phyloP scores from a whole-genome alignment of 2,329 filamentous ascomycete species.

The Hirsutella minnesotensis region DNA sequence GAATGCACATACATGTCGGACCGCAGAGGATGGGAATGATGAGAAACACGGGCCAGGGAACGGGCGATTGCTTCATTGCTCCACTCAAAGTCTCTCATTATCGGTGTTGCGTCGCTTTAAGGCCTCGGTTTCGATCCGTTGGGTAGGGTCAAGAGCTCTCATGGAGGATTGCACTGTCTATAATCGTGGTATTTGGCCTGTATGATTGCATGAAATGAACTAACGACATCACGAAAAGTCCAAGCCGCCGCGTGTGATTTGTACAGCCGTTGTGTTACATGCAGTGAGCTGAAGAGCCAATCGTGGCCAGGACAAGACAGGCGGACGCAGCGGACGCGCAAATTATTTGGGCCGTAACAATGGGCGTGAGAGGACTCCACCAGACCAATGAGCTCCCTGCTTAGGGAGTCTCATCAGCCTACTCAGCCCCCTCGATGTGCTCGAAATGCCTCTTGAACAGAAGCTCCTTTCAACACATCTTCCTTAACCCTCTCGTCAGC shows the following conservation, averaged over 20 bases:
- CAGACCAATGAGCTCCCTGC: no score
- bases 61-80: neutral
- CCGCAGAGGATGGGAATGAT: no score
- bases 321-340: no score
- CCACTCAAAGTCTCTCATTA: neutral
- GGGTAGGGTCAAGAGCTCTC: conserved; percentile 6
- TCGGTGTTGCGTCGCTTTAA: neutral
- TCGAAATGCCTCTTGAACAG: conserved; percentile 55
- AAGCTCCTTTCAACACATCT: conserved; percentile 50
- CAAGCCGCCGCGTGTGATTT: neutral
- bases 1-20: no score
- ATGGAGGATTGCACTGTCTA: conserved; percentile 12
- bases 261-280: neutral
- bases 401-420: no score
- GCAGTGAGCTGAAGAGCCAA: no score
- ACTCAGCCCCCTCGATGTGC: conserved; percentile 30
- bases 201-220: conserved; percentile 27
- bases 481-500: conserved; percentile 51
- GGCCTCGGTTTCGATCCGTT: conserved; percentile 4
- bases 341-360: no score
- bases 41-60: no score
- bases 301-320: no score
- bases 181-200: conserved; percentile 10
- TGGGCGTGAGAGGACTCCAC: no score
- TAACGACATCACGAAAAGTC: conserved; percentile 18